Percentiles rank a stretch among this genome's conserved stretches.
Evolutionary conservation across 805 yeast species (phyloP).

Genomic region (Zygoascus flipseniorum): DNA sequence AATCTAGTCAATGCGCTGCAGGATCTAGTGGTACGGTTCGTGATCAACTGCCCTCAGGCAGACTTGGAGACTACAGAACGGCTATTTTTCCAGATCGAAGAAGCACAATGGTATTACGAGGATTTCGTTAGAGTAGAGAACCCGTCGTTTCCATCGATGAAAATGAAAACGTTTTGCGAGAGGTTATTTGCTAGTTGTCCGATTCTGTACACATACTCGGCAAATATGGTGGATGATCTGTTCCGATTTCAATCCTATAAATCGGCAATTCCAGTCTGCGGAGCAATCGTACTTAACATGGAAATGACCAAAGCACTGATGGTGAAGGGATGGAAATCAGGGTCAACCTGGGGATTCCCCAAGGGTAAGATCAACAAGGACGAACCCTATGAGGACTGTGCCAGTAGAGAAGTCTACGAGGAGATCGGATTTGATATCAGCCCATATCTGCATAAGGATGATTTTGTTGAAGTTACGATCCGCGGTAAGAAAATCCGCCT

Average conservation of each 20-base stretch:
- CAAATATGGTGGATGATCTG: constrained; percentile 48
- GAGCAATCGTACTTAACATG: constrained; percentile 78
- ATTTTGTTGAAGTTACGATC: constrained; percentile 72
- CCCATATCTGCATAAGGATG: constrained; percentile 56
- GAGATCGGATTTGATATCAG: constrained; percentile 88
- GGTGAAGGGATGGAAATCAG: constrained; percentile 76
- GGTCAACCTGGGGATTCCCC: constrained; percentile 87
- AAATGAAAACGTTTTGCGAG: constrained; percentile 68
- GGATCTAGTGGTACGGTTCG: constrained; percentile 81
- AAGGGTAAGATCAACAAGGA: constrained; percentile 93
- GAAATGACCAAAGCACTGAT: constrained; percentile 61
- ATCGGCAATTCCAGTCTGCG: constrained; percentile 88
- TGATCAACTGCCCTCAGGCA: constrained; percentile 85
- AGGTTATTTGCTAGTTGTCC: constrained; percentile 74
- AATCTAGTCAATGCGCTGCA: constrained; percentile 21
- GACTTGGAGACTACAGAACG: constrained; percentile 76
- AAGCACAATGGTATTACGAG: constrained; percentile 95
- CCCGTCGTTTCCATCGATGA: constrained; percentile 67
- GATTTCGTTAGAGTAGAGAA: constrained; percentile 71
- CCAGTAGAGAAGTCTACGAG: constrained; percentile 83
- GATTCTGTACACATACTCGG: constrained; percentile 23
- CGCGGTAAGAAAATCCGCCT: constrained; percentile 80
- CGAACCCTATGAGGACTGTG: constrained; percentile 83
- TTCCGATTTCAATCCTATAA: constrained; percentile 77
- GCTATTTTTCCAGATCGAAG: constrained; percentile 89